Evolutionary conservation across 2,329 filamentous ascomycete genomes (phyloP).

Genomic region (Calonectria crousiana): DNA sequence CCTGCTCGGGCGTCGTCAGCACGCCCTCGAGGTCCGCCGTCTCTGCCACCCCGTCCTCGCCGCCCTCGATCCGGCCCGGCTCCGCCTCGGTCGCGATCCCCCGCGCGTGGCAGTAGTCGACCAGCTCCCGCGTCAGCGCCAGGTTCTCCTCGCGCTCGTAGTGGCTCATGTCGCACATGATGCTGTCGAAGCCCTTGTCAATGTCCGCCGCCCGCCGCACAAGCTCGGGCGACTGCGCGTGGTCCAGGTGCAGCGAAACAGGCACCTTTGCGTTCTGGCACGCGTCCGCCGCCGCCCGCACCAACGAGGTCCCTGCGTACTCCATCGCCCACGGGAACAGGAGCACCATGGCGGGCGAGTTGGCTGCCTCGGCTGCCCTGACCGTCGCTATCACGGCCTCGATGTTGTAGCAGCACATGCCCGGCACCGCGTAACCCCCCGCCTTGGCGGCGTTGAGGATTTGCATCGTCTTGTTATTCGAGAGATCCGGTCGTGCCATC

Average conservation of each 20-base stretch:
- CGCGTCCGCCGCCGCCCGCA: conserved; percentile 67
- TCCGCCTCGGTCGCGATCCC: conserved; percentile 78
- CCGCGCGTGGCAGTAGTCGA: conserved; percentile 70
- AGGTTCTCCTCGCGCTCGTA: conserved; percentile 79
- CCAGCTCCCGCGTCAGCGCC: conserved; percentile 70
- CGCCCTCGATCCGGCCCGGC: conserved; percentile 50
- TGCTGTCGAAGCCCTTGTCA: conserved; percentile 69
- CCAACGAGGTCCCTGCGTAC: conserved; percentile 68
- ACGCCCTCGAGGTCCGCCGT: conserved; percentile 58
- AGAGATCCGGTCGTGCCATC: conserved; percentile 14
- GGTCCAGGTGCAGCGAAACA: conserved; percentile 74
- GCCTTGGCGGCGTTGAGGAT: conserved; percentile 33
- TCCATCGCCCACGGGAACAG: conserved; percentile 80
- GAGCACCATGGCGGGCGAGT: conserved; percentile 75
- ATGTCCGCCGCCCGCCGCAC: conserved; percentile 65
- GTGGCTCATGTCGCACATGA: conserved; percentile 84
- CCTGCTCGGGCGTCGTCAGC: conserved; percentile 77
- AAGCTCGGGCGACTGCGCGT: conserved; percentile 72
- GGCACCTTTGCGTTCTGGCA: conserved; percentile 68
- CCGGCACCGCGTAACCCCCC: conserved; percentile 63
- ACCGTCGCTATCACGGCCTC: conserved; percentile 77
- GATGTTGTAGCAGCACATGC: conserved; percentile 74
- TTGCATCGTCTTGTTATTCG: conserved; percentile 25
- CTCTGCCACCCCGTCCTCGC: conserved; percentile 80
- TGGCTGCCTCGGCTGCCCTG: conserved; percentile 74